Evolutionary conservation across 495 filamentous ascomycete species (phyloP), one percentile per base, ranked within the genome.

Genomic region (Penicillium lagena): DNA sequence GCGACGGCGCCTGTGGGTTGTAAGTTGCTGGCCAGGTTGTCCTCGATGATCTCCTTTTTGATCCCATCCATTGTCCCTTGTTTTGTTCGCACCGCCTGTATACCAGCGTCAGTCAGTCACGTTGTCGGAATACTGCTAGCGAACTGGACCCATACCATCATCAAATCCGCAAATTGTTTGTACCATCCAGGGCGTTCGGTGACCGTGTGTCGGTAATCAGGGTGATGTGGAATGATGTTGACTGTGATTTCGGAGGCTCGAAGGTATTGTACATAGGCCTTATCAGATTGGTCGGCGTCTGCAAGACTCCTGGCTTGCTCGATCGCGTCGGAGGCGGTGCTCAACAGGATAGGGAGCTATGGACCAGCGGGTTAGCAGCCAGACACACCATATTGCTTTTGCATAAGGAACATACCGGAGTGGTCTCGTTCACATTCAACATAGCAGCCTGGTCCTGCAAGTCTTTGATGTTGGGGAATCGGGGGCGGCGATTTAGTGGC

Each of bases 211-310:
- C 60, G 73, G 54, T 77, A 88, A 29, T 87, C 84, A 39, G 77
- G 79, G 49, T 89, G 82, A 30, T 70, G 70, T 8, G 89, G 89
- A 30, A 95, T 82, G 30, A 83, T 68, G 33, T 90, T 76, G 15
- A 86, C 72, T 30, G 85, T 73, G 46, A 97, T 82, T 37, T 87
- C 82, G 36, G 75, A 87, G 17, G 90, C 84, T 34, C 82, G 78
- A 40, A 96, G 73, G 62, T 87, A 97, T 37, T 95, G 87, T 22
- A 82, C 70, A 51, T 83, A 87, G 39, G 82, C 82, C 29, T 59
- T 66, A 49, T 87, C 82, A n/a, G 72, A 67, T 44, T 72, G 56
- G 12, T 75, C 64, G 35, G 82, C 79, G 30, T 78, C 64, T 32
- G 58, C 50, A 39, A 66, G 60, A 11, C 39, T 42, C 39, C 54